Conservation (phyloP, 768 basidiomycete species). For the Pleurotus djamor region DNA sequence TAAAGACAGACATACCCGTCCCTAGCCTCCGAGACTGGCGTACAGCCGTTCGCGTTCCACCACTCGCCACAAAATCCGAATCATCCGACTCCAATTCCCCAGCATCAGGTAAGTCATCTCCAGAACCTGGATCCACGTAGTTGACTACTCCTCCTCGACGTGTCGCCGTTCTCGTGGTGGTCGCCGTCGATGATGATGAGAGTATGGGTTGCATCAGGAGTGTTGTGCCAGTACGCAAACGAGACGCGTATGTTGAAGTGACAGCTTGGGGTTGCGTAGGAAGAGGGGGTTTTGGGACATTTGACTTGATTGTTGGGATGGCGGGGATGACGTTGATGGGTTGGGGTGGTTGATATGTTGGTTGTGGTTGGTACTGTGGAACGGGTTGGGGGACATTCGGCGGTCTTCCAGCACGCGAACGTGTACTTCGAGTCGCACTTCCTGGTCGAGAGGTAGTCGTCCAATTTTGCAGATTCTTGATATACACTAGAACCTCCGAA, state of each 20-base stretch:
- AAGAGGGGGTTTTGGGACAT: conserved; percentile 55
- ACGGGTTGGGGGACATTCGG: conserved; percentile 31
- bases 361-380: conserved; percentile 27
- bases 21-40: conserved; percentile 39
- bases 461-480: conserved; percentile 73
- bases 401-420: conserved; percentile 37
- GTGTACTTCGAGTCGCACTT: conserved; percentile 36
- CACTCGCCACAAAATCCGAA: conserved; percentile 74
- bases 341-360: conserved; percentile 31
- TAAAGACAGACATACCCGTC: conserved; percentile 54
- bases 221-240: conserved; percentile 88
- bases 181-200: conserved; percentile 35
- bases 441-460: conserved; percentile 50
- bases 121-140: conserved; percentile 84
- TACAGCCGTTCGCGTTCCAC: conserved; percentile 56
- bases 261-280: conserved; percentile 68
- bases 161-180: conserved; percentile 39
- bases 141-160: conserved; percentile 75
- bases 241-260: conserved; percentile 81
- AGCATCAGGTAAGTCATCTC: conserved; percentile 78
- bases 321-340: conserved; percentile 25
- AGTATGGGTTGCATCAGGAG: conserved; percentile 88
- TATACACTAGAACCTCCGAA: conserved; percentile 39
- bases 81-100: conserved; percentile 84
- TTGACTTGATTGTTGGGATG: conserved; percentile 33